These are phyloP conservation scores for Neonectria sp. DNA, from an alignment of 2,329 filamentous ascomycete genomes.

Conservation along the genomic window DNA sequence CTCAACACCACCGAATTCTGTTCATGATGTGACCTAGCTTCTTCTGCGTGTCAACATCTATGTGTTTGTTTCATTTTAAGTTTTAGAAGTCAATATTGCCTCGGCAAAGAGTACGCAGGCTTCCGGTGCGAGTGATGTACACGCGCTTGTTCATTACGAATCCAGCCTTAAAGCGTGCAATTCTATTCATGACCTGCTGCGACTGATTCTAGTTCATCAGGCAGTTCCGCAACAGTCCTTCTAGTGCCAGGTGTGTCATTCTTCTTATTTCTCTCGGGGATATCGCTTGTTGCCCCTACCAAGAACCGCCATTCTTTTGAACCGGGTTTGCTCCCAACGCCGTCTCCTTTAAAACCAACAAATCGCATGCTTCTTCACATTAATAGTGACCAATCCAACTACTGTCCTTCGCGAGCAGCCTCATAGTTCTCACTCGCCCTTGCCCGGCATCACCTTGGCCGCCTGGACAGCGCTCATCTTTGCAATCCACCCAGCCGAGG, in stretches of 20 bases:
- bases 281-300: slow-evolving; percentile 21
- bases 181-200: slow-evolving; percentile 7
- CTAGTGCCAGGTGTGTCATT: slow-evolving; percentile 16
- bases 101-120: not conserved
- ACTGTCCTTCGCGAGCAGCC: not conserved
- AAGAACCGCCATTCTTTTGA: slow-evolving; percentile 35
- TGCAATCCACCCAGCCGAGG: slow-evolving; percentile 89
- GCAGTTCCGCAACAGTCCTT: not conserved
- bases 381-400: not conserved
- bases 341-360: slow-evolving; percentile 29
- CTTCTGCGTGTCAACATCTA: not conserved
- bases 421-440: slow-evolving; percentile 61
- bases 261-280: slow-evolving; percentile 22
- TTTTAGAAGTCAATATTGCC: not conserved
- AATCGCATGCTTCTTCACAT: not conserved
- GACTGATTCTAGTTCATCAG: not conserved
- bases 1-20: slow-evolving; percentile 2
- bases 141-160: not conserved
- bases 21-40: not conserved
- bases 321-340: slow-evolving; percentile 46
- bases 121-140: not conserved
- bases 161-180: not conserved
- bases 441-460: slow-evolving; percentile 83
- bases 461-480: slow-evolving; percentile 98
- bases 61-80: not conserved